phyloP scores from a whole-genome alignment of 169 alveolate species.

The Plasmodium cynomolgi region DNA sequence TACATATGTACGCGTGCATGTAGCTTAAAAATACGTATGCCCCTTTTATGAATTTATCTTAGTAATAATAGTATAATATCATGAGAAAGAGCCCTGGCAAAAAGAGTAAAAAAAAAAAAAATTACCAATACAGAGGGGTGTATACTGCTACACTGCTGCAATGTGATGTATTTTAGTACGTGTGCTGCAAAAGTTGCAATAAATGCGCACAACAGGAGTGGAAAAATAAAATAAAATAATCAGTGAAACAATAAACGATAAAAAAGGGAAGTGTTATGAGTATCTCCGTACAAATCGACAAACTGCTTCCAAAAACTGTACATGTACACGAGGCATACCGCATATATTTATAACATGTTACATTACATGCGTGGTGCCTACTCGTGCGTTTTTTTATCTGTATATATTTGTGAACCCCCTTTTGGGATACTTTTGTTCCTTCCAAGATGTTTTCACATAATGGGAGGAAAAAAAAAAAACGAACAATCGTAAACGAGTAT shows the following conservation, averaged over 20 bases:
- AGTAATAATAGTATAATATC: neutral
- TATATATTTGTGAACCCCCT: neutral
- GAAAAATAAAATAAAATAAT: neutral
- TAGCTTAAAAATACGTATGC: neutral
- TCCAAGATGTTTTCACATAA: neutral
- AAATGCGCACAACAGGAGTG: neutral
- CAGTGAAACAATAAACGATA: neutral
- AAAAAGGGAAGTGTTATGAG: neutral
- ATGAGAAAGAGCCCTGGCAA: neutral
- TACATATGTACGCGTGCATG: neutral
- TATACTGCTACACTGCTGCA: neutral
- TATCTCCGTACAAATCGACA: neutral
- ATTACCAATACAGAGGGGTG: neutral
- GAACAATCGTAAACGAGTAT: neutral
- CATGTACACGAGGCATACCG: neutral
- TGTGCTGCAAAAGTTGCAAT: neutral
- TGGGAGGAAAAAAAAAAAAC: neutral
- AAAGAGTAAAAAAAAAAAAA: neutral
- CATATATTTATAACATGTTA: neutral
- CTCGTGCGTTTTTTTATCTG: neutral
- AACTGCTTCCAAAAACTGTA: neutral
- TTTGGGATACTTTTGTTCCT: neutral
- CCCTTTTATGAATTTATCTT: neutral
- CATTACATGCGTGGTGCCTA: neutral
- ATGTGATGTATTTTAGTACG: neutral